phyloP scores from a whole-genome alignment of 176 grass and related monocot genomes.

The Oryza australiensis region DNA sequence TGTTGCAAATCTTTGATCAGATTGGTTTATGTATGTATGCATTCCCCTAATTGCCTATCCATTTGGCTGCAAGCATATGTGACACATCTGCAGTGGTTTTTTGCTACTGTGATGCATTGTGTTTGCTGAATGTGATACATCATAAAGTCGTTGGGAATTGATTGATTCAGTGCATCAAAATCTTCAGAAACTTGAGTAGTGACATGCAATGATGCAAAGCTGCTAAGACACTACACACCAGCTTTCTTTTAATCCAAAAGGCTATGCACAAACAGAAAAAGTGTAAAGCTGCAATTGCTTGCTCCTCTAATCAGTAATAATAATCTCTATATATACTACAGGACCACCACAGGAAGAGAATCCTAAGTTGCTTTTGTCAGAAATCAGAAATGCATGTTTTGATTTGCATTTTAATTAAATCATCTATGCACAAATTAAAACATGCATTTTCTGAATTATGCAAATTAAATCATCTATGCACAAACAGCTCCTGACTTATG shows the following conservation, averaged over 20 bases:
- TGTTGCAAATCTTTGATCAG: background rate
- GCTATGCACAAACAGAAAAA: background rate
- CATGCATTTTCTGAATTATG: too few species aligned
- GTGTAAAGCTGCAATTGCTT: constrained; percentile 4
- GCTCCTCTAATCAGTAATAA: background rate
- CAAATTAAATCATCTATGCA: too few species aligned
- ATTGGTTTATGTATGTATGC: background rate
- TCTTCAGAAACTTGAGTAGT: background rate
- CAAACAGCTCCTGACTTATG: background rate
- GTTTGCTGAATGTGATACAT: background rate
- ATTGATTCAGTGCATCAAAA: background rate
- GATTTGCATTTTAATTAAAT: too few species aligned
- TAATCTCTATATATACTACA: background rate
- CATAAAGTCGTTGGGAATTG: background rate
- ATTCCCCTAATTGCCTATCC: background rate
- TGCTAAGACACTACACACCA: background rate
- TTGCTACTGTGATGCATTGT: background rate
- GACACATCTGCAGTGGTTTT: background rate
- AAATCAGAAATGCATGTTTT: background rate
- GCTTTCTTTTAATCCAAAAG: constrained; percentile 13
- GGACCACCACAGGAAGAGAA: constrained; percentile 11
- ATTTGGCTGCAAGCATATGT: background rate
- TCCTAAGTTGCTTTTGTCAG: constrained; percentile 18
- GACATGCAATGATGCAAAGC: constrained; percentile 35
- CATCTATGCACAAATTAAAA: too few species aligned